Evolutionary conservation across 2,329 filamentous ascomycete species (phyloP).

Genomic region (Fusarium tjaetaba): DNA sequence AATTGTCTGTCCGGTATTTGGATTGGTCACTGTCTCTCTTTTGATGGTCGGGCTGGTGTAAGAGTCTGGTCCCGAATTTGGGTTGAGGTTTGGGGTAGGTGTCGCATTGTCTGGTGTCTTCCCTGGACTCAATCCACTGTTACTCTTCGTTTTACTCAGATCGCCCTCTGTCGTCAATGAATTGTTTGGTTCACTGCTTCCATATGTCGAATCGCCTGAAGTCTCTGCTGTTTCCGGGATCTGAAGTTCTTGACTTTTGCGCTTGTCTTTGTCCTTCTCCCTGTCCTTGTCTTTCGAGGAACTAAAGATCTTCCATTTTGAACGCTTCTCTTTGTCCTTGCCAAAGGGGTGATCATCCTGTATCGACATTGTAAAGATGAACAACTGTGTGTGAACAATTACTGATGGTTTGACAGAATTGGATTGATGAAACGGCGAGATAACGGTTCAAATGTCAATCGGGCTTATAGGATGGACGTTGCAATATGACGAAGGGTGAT

Average conservation of each 20-base stretch:
- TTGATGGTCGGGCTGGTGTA: conserved; percentile 19
- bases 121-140: conserved; percentile 7
- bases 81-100: conserved; percentile 4
- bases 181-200: conserved; percentile 39
- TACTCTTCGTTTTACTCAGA: conserved; percentile 15
- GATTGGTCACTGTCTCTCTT: conserved; percentile 25
- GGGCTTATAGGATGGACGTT: conserved; percentile 16
- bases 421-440: not conserved
- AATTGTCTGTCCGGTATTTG: conserved; percentile 39
- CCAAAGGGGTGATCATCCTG: conserved; percentile 12
- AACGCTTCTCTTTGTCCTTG: conserved; percentile 39
- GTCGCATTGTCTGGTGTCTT: conserved; percentile 6
- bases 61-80: conserved; percentile 18
- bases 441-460: conserved; percentile 9
- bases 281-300: conserved; percentile 39
- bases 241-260: conserved; percentile 17
- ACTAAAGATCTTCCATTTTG: conserved; percentile 41
- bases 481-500: conserved; percentile 21
- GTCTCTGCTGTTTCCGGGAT: not conserved
- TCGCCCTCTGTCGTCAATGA: conserved; percentile 38
- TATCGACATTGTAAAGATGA: conserved; percentile 1
- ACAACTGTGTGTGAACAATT: not conserved
- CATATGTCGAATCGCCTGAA: conserved; percentile 36
- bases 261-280: conserved; percentile 27
- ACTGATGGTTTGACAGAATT: not conserved